These are phyloP conservation scores for Xerocomus potaroensis DNA, from an alignment of 768 basidiomycete genomes.

Conservation along the genomic window DNA sequence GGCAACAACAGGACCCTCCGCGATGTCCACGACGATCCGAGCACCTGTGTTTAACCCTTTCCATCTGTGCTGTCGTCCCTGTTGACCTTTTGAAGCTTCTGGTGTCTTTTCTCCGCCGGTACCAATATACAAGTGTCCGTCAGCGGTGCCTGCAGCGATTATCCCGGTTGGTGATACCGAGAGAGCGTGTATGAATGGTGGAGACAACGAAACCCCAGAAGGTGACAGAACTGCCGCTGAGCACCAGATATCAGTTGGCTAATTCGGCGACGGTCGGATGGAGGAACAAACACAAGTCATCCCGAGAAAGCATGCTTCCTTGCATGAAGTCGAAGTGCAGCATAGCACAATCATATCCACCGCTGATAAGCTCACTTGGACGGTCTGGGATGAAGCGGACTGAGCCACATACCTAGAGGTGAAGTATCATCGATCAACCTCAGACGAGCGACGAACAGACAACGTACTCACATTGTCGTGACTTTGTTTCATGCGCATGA, in stretches of 20 bases:
- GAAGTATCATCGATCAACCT: background rate
- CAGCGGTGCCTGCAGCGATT: conserved; percentile 69
- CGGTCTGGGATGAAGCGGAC: conserved; percentile 70
- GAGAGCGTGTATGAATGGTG: conserved; percentile 68
- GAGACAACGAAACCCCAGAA: conserved; percentile 57
- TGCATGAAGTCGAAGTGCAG: conserved; percentile 64
- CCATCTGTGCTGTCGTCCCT: conserved; percentile 65
- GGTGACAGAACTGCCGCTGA: conserved; percentile 37
- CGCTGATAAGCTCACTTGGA: conserved; percentile 69
- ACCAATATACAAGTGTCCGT: conserved; percentile 69
- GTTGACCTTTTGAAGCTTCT: conserved; percentile 29
- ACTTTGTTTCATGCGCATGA: conserved; percentile 55
- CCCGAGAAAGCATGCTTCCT: conserved; percentile 52
- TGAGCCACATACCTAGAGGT: conserved; percentile 59
- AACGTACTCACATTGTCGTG: conserved; percentile 56
- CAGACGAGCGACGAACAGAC: background rate
- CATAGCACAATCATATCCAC: conserved; percentile 67
- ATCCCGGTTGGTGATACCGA: conserved; percentile 56
- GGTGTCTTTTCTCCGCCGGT: conserved; percentile 56
- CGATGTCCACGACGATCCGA: conserved; percentile 46
- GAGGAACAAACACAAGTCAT: conserved; percentile 48
- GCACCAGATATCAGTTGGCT: background rate
- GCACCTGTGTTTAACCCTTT: conserved; percentile 54
- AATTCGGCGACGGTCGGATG: background rate
- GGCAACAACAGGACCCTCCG: conserved; percentile 71